Base-by-base conservation (phyloP, 2,329 filamentous ascomycete genomes). In the Alternaria longipes region DNA sequence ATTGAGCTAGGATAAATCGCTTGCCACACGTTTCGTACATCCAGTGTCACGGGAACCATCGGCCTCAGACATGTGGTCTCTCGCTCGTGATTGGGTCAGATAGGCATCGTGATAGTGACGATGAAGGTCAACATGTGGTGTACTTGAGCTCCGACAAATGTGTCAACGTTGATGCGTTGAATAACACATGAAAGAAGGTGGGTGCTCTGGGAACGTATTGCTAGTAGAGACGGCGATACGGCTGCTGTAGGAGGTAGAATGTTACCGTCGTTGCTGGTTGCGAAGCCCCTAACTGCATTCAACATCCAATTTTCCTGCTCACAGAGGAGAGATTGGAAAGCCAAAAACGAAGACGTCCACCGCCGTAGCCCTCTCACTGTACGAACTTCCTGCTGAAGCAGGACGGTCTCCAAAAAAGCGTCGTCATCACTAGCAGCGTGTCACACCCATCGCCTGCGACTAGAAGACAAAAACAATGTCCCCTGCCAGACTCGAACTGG, bases 401-500 rank as follows among this genome's bases (percentile, higher is more conserved):
- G 9, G 22, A 22, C 9, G 5, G 8, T 20, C 18, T 9, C 3
- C 5, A 30, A 49, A 49, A 14, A 12, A 9, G 20, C 18, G 2
- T 3, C 14, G 7, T 22, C 20, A 22, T 24, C n/a, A n/a, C 8
- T 1, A 36, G 30, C 8, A 26, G 2, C 1, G 1, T 20, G 7
- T 2, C 2, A 3, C 4, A 3, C 1, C 20, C 0, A 20, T 24
- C 34, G 8, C 3, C 16, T 16, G 9, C 30, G 4, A 7, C 3
- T 0, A 20, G 1, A 4, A 1, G 6, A 3, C 36, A 56, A 60
- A 59, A 59, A 50, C n/a, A 34, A 55, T 59, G 57, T 56, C 57
- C 57, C 38, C 52, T 51, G 45, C 52, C 52, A 60, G 57, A 56
- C 53, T 60, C 52, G 57, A 60, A 60, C 57, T 60, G 52, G 52